A percentile compares a stretch with the other conserved stretches of the same genome.
These are phyloP conservation scores for Penicillium sp. DNA, from an alignment of 2,329 filamentous ascomycete genomes.

Conservation along the genomic window DNA sequence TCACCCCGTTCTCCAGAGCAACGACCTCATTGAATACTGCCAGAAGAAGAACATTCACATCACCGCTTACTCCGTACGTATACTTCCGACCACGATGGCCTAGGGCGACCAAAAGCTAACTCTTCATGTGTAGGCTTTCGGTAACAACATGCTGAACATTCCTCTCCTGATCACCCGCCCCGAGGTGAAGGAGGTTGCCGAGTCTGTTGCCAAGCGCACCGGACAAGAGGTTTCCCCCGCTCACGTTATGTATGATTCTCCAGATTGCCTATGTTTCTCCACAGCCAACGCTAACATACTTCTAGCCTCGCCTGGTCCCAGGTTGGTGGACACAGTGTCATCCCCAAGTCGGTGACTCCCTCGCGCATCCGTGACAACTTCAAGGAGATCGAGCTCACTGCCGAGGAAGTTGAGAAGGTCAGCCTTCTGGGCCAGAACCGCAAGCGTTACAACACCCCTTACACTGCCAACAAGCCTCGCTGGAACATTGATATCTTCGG, in stretches of 20 bases:
- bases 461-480: conserved; percentile 47
- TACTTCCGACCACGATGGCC: not conserved
- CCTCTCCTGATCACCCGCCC: conserved; percentile 66
- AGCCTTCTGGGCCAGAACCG: conserved; percentile 34
- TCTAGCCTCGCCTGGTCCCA: conserved; percentile 42
- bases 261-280: not conserved
- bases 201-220: conserved; percentile 49
- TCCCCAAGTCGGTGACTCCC: conserved; percentile 46
- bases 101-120: not conserved
- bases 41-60: conserved; percentile 60
- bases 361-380: conserved; percentile 47
- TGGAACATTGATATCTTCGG: conserved; percentile 61
- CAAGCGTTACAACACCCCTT: conserved; percentile 41
- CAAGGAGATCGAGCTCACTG: conserved; percentile 43
- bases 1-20: conserved; percentile 67
- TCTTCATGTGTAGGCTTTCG: conserved; percentile 48
- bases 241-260: conserved; percentile 36
- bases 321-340: conserved; percentile 42
- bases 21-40: conserved; percentile 58
- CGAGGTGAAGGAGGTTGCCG: conserved; percentile 64
- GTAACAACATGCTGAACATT: conserved; percentile 60
- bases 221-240: conserved; percentile 37
- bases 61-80: conserved; percentile 61
- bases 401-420: conserved; percentile 40
- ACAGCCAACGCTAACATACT: conserved; percentile 6